Percentiles rank a stretch among this genome's conserved stretches.
Evolutionary conservation across 257 asterid genomes (phyloP).

Genomic region (Gentiana straminea): DNA sequence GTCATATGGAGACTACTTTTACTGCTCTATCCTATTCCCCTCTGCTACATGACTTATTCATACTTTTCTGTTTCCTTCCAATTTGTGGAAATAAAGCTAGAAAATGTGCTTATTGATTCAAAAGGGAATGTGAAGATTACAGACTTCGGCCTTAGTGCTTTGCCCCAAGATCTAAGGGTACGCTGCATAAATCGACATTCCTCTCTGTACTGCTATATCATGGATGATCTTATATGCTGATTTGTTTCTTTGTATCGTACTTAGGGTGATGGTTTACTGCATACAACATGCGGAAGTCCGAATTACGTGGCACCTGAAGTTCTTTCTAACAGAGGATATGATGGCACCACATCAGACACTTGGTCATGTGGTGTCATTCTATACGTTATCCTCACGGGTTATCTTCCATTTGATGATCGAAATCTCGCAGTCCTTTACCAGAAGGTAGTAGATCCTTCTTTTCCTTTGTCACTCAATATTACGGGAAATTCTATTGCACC

Average conservation of each 20-base stretch:
- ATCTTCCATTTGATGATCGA: slow-evolving; percentile 93
- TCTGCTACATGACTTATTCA: no score
- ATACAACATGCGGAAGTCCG: slow-evolving; percentile 99
- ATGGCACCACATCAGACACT: slow-evolving; percentile 87
- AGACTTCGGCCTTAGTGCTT: slow-evolving; percentile 97
- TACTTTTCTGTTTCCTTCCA: neutral
- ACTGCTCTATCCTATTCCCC: neutral
- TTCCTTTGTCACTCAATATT: no score
- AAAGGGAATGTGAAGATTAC: slow-evolving; percentile 63
- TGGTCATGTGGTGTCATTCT: slow-evolving; percentile 97
- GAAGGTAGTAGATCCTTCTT: slow-evolving; percentile 33
- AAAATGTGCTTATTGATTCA: slow-evolving; percentile 71
- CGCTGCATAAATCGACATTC: neutral
- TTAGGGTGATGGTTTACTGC: slow-evolving; percentile 89
- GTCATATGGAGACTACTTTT: no score
- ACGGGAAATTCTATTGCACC: no score
- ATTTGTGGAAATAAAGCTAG: slow-evolving; percentile 49
- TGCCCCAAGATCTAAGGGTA: slow-evolving; percentile 96
- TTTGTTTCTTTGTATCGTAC: slow-evolving; percentile 9
- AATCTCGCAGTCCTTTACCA: slow-evolving; percentile 94
- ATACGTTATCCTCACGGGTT: slow-evolving; percentile 84
- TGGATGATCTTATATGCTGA: neutral
- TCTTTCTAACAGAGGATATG: slow-evolving; percentile 81
- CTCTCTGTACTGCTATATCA: neutral
- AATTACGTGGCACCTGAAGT: slow-evolving; percentile 97